Evolutionary conservation across 495 filamentous ascomycete species (phyloP).

Genomic region (Massariosphaeria phaeospora): DNA sequence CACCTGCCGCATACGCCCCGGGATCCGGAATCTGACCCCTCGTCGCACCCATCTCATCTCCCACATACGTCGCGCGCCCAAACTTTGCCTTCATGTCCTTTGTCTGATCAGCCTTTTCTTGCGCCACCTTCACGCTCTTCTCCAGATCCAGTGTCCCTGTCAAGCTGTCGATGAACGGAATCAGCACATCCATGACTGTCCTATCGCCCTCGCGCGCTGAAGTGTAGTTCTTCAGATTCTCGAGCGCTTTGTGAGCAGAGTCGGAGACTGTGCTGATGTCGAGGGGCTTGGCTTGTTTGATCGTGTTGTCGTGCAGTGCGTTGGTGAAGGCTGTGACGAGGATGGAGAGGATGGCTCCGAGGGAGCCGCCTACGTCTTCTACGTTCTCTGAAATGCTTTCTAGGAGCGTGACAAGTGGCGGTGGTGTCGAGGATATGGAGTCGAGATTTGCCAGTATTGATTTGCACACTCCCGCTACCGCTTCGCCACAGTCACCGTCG

Average conservation of each 20-base stretch:
- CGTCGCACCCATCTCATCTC: constrained; percentile 41
- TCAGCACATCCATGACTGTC: constrained; percentile 56
- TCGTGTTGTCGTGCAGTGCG: constrained; percentile 35
- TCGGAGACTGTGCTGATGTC: constrained; percentile 20
- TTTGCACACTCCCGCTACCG: constrained; percentile 46
- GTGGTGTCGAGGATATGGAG: constrained; percentile 33
- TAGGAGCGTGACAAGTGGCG: constrained; percentile 50
- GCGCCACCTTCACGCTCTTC: constrained; percentile 49
- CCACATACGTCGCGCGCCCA: constrained; percentile 58
- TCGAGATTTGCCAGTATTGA: constrained; percentile 36
- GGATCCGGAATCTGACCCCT: constrained; percentile 52
- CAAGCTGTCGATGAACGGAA: constrained; percentile 53
- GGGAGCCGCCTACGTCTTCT: constrained; percentile 57
- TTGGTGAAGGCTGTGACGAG: constrained; percentile 54
- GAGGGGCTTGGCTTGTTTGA: constrained; percentile 7
- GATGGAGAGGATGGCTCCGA: constrained; percentile 58
- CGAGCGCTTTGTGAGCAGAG: constrained; percentile 36
- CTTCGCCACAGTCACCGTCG: constrained; percentile 61
- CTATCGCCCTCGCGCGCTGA: constrained; percentile 37
- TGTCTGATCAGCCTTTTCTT: constrained; percentile 52
- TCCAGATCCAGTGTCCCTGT: constrained; percentile 43
- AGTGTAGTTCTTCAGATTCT: constrained; percentile 44
- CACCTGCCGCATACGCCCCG: constrained; percentile 58
- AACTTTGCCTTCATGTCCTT: constrained; percentile 52
- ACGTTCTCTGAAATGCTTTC: constrained; percentile 53